Evolutionary conservation across 768 basidiomycete species (phyloP).

Genomic region (Pleurotus platypus): DNA sequence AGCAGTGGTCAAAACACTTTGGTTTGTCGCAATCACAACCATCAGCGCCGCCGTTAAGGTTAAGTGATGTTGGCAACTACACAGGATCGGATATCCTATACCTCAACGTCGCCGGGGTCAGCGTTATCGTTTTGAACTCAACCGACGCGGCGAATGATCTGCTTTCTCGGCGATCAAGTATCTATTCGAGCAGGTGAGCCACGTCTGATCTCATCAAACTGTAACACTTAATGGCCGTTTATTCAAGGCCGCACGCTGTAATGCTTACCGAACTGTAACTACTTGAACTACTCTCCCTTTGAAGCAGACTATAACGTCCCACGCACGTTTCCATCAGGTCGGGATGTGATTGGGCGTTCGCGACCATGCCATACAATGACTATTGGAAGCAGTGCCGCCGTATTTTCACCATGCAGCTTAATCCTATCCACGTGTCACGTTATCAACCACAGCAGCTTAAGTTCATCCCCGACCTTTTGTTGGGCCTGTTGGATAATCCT

Average conservation of each 20-base stretch:
- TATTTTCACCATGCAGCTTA: conserved; percentile 20
- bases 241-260: background rate
- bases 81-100: conserved; percentile 8
- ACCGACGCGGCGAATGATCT: conserved; percentile 9
- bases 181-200: conserved; percentile 2
- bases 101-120: background rate
- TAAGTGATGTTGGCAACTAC: background rate
- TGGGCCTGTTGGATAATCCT: conserved; percentile 10
- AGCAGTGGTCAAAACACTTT: background rate
- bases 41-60: background rate
- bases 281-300: background rate
- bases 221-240: background rate
- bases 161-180: conserved; percentile 9
- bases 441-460: conserved; percentile 12
- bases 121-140: conserved; percentile 9
- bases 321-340: background rate
- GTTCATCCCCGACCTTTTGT: conserved; percentile 10
- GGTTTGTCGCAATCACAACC: background rate
- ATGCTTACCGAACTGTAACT: background rate
- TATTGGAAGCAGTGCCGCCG: conserved; percentile 3
- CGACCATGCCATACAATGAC: conserved; percentile 11
- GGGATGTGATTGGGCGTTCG: conserved; percentile 4
- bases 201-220: background rate
- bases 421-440: conserved; percentile 6
- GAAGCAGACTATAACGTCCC: too few relatives aligned